Evolutionary conservation across 441 rosid species (phyloP).

Genomic region (Eugenia klotzschiana): DNA sequence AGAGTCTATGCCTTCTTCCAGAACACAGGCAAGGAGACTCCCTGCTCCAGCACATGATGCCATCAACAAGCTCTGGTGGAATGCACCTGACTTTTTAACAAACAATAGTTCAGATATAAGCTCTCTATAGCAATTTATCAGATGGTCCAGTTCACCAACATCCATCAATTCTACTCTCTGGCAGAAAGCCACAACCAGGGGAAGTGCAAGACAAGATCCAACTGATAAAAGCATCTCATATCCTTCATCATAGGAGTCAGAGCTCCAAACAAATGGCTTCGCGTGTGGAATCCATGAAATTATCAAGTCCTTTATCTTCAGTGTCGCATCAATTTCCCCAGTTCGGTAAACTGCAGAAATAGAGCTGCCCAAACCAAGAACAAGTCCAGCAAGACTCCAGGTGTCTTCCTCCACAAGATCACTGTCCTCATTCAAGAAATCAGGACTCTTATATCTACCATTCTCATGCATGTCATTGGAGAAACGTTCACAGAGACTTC

Average conservation of each 20-base stretch:
- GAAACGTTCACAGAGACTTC: conserved; percentile 30
- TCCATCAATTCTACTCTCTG: conserved; percentile 64
- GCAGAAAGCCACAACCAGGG: conserved; percentile 61
- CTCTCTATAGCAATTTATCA: conserved; percentile 41
- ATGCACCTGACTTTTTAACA: conserved; percentile 45
- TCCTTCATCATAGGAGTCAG: conserved; percentile 19
- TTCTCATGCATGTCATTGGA: conserved; percentile 20
- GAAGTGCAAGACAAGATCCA: conserved; percentile 81
- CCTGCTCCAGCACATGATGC: conserved; percentile 83
- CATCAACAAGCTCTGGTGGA: conserved; percentile 58
- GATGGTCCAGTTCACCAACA: conserved; percentile 40
- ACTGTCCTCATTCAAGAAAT: conserved; percentile 24
- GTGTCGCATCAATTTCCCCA: conserved; percentile 50
- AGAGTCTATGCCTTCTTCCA: conserved; percentile 65
- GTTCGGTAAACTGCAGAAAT: conserved; percentile 65
- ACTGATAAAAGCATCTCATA: conserved; percentile 40
- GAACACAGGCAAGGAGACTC: conserved; percentile 51
- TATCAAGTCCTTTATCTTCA: conserved; percentile 57
- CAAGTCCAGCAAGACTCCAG: conserved; percentile 89
- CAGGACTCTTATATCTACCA: conserved; percentile 18
- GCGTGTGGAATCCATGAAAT: conserved; percentile 64
- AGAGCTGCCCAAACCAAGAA: conserved; percentile 74
- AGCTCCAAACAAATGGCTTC: conserved; percentile 21
- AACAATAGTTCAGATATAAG: conserved; percentile 56
- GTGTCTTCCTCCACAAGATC: conserved; percentile 67